Conservation (phyloP, 768 basidiomycete genomes). For the Jaapia argillacea region DNA sequence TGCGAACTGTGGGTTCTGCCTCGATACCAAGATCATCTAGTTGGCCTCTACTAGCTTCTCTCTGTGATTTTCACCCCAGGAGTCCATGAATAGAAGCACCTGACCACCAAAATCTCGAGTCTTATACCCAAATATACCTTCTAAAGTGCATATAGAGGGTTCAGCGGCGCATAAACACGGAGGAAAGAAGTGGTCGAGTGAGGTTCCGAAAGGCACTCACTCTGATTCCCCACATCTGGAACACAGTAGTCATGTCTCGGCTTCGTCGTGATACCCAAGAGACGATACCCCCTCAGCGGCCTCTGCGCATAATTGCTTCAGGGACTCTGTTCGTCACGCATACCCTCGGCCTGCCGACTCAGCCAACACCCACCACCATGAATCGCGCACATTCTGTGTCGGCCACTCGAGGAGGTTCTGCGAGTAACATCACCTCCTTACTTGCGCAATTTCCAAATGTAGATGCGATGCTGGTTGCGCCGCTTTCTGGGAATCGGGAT, state of each 20-base stretch:
- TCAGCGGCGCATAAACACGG: too few relatives aligned
- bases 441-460: constrained; percentile 61
- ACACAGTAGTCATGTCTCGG: background rate
- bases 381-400: constrained; percentile 65
- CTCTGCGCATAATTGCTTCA: constrained; percentile 68
- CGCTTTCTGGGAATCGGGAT: constrained; percentile 65
- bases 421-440: constrained; percentile 58
- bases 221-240: too few relatives aligned
- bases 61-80: too few relatives aligned
- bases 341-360: constrained; percentile 49
- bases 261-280: background rate
- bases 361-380: constrained; percentile 47
- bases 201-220: too few relatives aligned
- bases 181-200: too few relatives aligned
- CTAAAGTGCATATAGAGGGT: too few relatives aligned
- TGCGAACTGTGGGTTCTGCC: too few relatives aligned
- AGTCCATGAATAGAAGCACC: too few relatives aligned
- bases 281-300: constrained; percentile 10
- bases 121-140: too few relatives aligned
- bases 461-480: constrained; percentile 63
- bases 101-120: too few relatives aligned
- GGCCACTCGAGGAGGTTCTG: constrained; percentile 61
- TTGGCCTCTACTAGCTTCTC: too few relatives aligned
- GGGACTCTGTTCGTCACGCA: constrained; percentile 78
- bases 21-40: too few relatives aligned